Percentiles rank a stretch among this genome's conserved stretches.
Conservation (phyloP, 352 stramenopile species). For the Pythium rhizo-oryzae region DNA sequence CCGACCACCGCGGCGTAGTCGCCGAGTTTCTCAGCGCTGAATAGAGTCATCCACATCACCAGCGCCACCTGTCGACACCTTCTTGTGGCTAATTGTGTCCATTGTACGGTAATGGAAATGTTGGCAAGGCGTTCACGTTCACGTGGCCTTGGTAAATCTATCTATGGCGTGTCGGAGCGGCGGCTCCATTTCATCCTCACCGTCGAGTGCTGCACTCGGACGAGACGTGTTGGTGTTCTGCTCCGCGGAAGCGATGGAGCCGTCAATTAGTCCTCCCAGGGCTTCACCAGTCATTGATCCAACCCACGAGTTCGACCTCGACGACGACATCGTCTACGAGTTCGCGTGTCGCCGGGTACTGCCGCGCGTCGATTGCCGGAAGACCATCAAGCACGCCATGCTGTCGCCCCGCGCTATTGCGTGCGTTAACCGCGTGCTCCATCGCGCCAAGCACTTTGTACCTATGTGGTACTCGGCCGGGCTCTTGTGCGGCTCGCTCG, state of each 20-base stretch:
- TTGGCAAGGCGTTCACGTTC: background rate
- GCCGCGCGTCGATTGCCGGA: background rate
- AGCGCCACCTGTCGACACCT: too few species aligned
- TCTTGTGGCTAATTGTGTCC: background rate
- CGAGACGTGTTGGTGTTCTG: too few species aligned
- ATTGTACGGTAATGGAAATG: background rate
- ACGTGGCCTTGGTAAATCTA: too few species aligned
- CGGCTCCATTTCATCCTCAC: too few species aligned
- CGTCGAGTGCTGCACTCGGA: too few species aligned
- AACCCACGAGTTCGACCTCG: background rate
- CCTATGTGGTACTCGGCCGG: background rate
- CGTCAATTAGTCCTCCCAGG: background rate
- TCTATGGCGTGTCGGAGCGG: too few species aligned
- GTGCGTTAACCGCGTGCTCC: background rate
- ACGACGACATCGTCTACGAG: background rate
- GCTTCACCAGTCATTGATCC: background rate
- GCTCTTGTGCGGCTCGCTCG: background rate
- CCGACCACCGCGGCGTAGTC: conserved; percentile 84
- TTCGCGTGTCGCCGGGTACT: background rate
- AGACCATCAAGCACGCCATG: background rate
- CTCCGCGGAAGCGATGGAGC: too few species aligned
- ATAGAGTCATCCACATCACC: too few species aligned
- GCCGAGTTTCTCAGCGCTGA: conserved; percentile 58
- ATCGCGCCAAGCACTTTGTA: background rate
- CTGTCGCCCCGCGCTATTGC: background rate